phyloP scores from a whole-genome alignment of 148 eudicot genomes.

The Diospyros kaki region DNA sequence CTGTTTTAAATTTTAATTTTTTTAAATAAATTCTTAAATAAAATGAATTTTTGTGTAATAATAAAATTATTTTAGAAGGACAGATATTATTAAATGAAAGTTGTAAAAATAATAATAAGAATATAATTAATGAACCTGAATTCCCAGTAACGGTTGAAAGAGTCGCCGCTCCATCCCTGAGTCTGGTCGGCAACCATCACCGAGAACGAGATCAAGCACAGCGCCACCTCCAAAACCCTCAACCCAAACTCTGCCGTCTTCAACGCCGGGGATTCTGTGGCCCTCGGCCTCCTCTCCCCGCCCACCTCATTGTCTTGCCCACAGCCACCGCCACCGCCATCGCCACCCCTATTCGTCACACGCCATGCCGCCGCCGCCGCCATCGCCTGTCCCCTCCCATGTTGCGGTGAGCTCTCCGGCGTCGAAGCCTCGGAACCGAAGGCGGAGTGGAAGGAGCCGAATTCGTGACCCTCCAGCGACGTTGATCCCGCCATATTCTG shows the following conservation, averaged over 20 bases:
- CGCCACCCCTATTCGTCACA: conserved; percentile 1
- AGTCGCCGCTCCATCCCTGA: conserved; percentile 94
- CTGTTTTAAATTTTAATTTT: too few species aligned
- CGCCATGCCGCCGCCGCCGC: conserved; percentile 5
- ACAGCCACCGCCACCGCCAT: conserved; percentile 11
- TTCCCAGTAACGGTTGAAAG: conserved; percentile 79
- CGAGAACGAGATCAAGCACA: conserved; percentile 60
- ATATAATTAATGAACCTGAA: conserved; percentile 43
- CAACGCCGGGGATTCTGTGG: conserved; percentile 30
- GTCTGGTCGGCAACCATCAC: conserved; percentile 77
- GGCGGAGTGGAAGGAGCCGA: too few species aligned
- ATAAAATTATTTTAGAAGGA: too few species aligned
- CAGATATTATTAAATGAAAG: too few species aligned
- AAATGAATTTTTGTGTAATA: too few species aligned
- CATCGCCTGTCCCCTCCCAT: conserved; percentile 26
- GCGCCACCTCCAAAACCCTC: conserved; percentile 54
- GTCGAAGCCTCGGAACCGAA: too few species aligned
- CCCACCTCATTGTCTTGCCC: conserved; percentile 26
- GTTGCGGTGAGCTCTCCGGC: not conserved
- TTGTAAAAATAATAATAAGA: too few species aligned
- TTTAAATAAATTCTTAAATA: too few species aligned
- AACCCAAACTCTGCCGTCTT: conserved; percentile 49
- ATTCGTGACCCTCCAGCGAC: too few species aligned
- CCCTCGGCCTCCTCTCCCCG: conserved; percentile 26
- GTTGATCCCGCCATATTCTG: too few species aligned